phyloP scores from a whole-genome alignment of 225 moss, liverwort and hornwort species.

The Takakia lepidozioides region DNA sequence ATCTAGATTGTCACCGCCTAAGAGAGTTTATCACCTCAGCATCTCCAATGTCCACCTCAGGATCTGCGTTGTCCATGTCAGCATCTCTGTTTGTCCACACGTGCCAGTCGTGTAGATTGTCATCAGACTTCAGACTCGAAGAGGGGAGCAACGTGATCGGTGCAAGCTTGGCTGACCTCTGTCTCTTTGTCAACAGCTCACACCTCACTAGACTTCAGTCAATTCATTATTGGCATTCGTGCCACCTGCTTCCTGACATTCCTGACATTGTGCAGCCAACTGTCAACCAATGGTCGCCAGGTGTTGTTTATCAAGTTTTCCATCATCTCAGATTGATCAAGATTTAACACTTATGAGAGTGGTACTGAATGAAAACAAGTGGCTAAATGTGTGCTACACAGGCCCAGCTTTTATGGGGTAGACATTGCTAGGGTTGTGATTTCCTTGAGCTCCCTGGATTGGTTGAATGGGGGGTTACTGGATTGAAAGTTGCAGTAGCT shows the following conservation, averaged over 20 bases:
- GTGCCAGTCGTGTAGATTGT: constrained; percentile 44
- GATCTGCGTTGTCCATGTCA: constrained; percentile 39
- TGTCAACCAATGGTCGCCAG: constrained; percentile 70
- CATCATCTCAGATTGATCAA: constrained; percentile 33
- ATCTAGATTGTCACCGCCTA: constrained; percentile 69
- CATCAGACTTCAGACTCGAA: constrained; percentile 50
- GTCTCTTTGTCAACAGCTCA: constrained; percentile 78
- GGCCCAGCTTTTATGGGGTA: too few species aligned
- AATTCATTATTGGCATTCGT: constrained; percentile 36
- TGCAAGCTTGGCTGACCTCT: constrained; percentile 90
- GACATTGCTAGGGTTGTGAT: too few species aligned
- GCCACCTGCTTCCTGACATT: constrained; percentile 58
- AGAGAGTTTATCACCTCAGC: constrained; percentile 4
- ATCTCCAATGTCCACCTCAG: constrained; percentile 25
- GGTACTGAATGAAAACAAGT: too few species aligned
- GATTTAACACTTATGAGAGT: too few species aligned
- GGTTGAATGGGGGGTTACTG: too few species aligned
- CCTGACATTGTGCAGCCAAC: constrained; percentile 98
- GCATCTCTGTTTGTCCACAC: constrained; percentile 49
- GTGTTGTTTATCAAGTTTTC: constrained; percentile 73
- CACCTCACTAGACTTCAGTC: constrained; percentile 72
- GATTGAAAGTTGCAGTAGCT: too few species aligned
- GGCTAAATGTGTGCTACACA: too few species aligned
- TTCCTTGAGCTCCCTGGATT: too few species aligned
- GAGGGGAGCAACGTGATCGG: constrained; percentile 76